These are phyloP conservation scores for Haplosporangium gracile DNA, from an alignment of 192 early-diverging fungal species.

Conservation along the genomic window DNA sequence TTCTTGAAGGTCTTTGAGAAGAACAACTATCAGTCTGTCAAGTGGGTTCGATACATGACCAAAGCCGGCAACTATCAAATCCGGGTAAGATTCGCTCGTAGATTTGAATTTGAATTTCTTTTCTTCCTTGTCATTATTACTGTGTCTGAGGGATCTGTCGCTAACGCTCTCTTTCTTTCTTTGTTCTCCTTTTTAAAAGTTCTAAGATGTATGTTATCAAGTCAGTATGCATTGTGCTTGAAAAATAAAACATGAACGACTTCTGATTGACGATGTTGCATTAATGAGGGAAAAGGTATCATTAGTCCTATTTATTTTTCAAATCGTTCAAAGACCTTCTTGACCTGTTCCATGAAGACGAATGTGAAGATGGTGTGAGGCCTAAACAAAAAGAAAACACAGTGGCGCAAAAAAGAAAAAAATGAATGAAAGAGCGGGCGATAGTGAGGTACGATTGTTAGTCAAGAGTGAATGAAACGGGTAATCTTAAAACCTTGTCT, in stretches of 20 bases:
- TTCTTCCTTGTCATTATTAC: not conserved
- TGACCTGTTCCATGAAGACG: slow-evolving; percentile 54
- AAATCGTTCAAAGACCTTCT: slow-evolving; percentile 28
- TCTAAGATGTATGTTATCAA: not conserved
- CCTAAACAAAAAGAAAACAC: not conserved
- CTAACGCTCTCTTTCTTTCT: not conserved
- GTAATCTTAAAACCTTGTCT: slow-evolving; percentile 28
- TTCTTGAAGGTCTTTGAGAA: slow-evolving; percentile 99
- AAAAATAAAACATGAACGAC: no score
- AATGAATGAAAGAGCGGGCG: not conserved
- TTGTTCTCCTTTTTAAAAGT: not conserved
- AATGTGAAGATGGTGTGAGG: slow-evolving; percentile 48
- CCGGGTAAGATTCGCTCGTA: slow-evolving; percentile 53
- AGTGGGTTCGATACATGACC: slow-evolving; percentile 99
- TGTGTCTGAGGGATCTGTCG: not conserved
- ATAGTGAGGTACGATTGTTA: not conserved
- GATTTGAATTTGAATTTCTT: not conserved
- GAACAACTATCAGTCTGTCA: slow-evolving; percentile 95
- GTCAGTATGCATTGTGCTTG: not conserved
- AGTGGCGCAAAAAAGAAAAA: not conserved
- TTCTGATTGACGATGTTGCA: no score
- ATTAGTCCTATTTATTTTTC: not conserved
- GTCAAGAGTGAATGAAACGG: not conserved
- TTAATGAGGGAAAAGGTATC: not conserved
- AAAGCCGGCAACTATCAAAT: slow-evolving; percentile 94